These are phyloP conservation scores for Exophiala lecanii-corni DNA, from an alignment of 2,329 filamentous ascomycete genomes.

Conservation along the genomic window DNA sequence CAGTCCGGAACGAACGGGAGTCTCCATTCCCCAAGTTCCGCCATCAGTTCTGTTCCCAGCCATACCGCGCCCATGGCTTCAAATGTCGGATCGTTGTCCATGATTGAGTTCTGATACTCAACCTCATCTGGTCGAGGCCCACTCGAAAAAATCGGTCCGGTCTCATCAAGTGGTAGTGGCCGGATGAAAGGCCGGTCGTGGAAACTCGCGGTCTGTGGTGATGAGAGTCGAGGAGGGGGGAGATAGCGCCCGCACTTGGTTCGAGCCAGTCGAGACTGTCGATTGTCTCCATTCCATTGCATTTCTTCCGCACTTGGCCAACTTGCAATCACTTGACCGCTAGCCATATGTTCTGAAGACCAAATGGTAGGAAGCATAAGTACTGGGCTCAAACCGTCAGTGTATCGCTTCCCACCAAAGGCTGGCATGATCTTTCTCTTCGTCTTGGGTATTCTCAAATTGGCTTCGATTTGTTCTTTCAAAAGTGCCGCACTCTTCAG, in stretches of 20 bases:
- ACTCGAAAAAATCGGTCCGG: conserved; percentile 13
- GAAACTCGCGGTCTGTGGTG: conserved; percentile 2
- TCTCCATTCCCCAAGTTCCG: conserved; percentile 13
- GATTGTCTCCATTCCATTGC: conserved; percentile 18
- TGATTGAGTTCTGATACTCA: conserved; percentile 10
- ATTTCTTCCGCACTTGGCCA: conserved; percentile 17
- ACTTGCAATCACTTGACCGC: conserved; percentile 1
- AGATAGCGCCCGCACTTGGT: conserved; percentile 16
- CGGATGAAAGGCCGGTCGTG: conserved; percentile 13
- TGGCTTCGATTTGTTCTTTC: conserved; percentile 14
- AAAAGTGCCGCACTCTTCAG: conserved; percentile 13
- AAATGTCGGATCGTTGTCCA: conserved; percentile 17
- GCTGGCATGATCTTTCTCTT: conserved; percentile 16
- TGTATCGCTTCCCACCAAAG: conserved; percentile 22
- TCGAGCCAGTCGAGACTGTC: conserved; percentile 11
- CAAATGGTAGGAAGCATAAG: conserved; percentile 17
- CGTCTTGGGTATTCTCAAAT: conserved; percentile 11
- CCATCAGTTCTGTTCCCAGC: conserved; percentile 14
- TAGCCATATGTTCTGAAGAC: conserved; percentile 11
- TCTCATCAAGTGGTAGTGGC: conserved; percentile 12
- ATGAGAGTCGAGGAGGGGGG: conserved; percentile 15
- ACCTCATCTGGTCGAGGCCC: conserved; percentile 16
- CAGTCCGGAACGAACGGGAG: conserved; percentile 8
- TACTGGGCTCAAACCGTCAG: conserved; percentile 15
- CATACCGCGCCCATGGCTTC: conserved; percentile 10